Base-by-base conservation (phyloP, 2,329 filamentous ascomycete genomes). In the Apiospora malaysiana region DNA sequence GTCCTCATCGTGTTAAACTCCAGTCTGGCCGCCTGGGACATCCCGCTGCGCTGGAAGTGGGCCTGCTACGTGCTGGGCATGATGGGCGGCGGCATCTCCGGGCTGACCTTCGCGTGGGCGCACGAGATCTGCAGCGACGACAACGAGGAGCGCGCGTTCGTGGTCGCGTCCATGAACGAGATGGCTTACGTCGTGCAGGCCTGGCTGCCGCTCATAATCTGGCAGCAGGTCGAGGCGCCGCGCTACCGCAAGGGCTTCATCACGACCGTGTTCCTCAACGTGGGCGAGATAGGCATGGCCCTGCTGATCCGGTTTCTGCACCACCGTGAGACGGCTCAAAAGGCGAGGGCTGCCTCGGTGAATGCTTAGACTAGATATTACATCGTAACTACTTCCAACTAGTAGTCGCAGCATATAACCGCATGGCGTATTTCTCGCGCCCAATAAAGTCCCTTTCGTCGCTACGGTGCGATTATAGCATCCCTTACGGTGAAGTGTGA, bases 131-230 rank as follows among this genome's bases (percentile, higher is more conserved):
- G 84, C 75, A 80, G 79, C 45, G 83, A 82, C 9, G 84, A 86
- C 71, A 86, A 90, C 70, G 90, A 93, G 78, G 91, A 93, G 80
- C 83, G 90, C 16, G 90, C 91, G 0, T 81, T 93, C 5, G 89
- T 93, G 0, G 85, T 91, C 0, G 91, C 85, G 0, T 80, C 84
- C 18, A 92, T 93, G 89, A 93, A 93, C 72, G 87, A 91, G 77
- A 86, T 92, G 81, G 90, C 90, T 0, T 92, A 92, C 72, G 89
- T 92, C 1, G 80, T 93, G 49, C 90, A 92, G 76, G 89, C 90
- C 0, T 93, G 91, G 91, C 77, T 93, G 63, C 91, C 91, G 10
- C 83, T 91, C 43, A 77, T 92, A 8, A 85, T 92, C 10, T 92
- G 90, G 90, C 87, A 89, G 79, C 88, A 90, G 76, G 83, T 89